Percentiles rank a stretch among this genome's conserved stretches.
Conservation (phyloP, 2,329 filamentous ascomycete genomes). For the Talaromyces piceae region DNA sequence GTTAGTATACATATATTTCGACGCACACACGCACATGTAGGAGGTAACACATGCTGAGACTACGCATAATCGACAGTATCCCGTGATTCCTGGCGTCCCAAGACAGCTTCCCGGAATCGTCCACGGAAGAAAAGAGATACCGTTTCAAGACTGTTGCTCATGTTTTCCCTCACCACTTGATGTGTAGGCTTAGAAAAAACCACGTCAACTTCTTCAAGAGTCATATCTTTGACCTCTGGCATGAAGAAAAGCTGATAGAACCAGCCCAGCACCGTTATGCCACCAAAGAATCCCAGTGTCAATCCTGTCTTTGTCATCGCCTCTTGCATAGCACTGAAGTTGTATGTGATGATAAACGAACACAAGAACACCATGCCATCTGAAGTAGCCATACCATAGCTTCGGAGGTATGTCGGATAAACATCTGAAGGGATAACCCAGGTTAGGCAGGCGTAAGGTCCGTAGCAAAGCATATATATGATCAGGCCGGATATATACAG, state of each 20-base stretch:
- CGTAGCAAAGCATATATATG: conserved; percentile 62
- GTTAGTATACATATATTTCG: no score
- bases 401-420: conserved; percentile 64
- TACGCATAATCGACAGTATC: no score
- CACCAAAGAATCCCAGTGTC: conserved; percentile 64
- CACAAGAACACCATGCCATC: conserved; percentile 62
- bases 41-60: no score
- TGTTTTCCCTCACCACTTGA: conserved; percentile 55
- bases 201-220: conserved; percentile 64
- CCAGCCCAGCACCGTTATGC: conserved; percentile 63
- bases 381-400: conserved; percentile 66
- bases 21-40: no score
- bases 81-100: no score
- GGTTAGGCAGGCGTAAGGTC: conserved; percentile 56
- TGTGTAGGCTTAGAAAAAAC: conserved; percentile 58
- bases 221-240: conserved; percentile 65
- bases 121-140: no score
- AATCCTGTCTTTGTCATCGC: conserved; percentile 60
- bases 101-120: no score
- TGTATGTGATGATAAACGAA: conserved; percentile 68
- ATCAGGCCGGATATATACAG: conserved; percentile 55
- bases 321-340: conserved; percentile 62
- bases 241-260: conserved; percentile 68
- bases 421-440: conserved; percentile 63
- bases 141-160: no score